phyloP scores from a whole-genome alignment of 2,329 filamentous ascomycete species.

The Penicillium sp. region DNA sequence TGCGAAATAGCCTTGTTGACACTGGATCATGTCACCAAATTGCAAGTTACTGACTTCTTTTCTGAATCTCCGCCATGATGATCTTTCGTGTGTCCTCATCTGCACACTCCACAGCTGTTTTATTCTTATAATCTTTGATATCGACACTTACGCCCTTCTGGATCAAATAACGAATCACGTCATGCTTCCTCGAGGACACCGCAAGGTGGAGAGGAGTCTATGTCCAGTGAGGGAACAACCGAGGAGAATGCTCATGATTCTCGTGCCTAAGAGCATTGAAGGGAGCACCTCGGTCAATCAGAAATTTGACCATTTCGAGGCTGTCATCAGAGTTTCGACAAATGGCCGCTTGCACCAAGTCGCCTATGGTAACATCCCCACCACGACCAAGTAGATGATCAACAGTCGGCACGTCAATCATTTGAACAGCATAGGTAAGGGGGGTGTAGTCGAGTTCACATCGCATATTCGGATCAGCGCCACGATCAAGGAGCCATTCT shows the following conservation, averaged over 20 bases:
- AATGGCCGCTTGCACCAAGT: conserved; percentile 15
- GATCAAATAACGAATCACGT: neutral
- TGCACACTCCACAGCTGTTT: neutral
- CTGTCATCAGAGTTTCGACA: conserved; percentile 1
- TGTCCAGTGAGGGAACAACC: neutral
- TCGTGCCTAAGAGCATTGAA: neutral
- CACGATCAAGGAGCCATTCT: conserved; percentile 1
- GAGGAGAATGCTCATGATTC: neutral
- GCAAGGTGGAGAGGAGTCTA: conserved; percentile 3
- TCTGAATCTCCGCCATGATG: neutral
- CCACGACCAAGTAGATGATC: conserved; percentile 10
- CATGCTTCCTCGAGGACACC: neutral
- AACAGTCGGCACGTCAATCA: conserved; percentile 6
- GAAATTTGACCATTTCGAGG: conserved; percentile 3
- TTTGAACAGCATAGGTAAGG: conserved; percentile 14
- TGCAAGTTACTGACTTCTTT: neutral
- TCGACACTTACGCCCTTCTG: neutral
- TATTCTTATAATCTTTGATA: neutral
- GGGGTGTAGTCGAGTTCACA: conserved; percentile 9
- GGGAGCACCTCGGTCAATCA: conserved; percentile 2
- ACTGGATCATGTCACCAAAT: neutral
- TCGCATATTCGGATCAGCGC: neutral
- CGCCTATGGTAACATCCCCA: conserved; percentile 11
- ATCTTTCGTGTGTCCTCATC: neutral
- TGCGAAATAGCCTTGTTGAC: no score